A percentile compares a stretch with the other conserved stretches of the same genome.
These are phyloP conservation scores for Pontederia paniculata DNA, from an alignment of 176 grass and related monocot species.

Conservation along the genomic window DNA sequence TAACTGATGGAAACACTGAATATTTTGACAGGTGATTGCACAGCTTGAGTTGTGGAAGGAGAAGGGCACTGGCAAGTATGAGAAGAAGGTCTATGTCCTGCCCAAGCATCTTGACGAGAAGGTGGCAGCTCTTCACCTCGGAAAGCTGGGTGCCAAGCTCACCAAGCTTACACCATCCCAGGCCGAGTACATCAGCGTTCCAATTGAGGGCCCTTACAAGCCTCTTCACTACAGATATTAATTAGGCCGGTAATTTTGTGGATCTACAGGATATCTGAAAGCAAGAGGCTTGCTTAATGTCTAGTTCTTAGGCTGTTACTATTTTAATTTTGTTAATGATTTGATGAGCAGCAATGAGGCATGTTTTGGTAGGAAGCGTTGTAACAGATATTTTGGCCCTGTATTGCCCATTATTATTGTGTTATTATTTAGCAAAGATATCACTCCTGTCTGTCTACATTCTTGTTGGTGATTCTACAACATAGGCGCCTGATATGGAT, in stretches of 20 bases:
- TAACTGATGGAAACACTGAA: too few species aligned
- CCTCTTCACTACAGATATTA: conserved; percentile 72
- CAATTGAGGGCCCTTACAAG: conserved; percentile 72
- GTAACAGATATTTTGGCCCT: too few species aligned
- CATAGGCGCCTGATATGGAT: too few species aligned
- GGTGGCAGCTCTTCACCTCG: conserved; percentile 54
- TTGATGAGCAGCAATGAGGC: too few species aligned
- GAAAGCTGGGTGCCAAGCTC: conserved; percentile 85
- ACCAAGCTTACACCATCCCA: conserved; percentile 64
- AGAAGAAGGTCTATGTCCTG: conserved; percentile 97
- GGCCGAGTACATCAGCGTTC: conserved; percentile 72
- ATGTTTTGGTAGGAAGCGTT: too few species aligned
- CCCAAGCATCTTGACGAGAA: conserved; percentile 97
- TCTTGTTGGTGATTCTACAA: too few species aligned
- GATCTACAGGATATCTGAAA: not conserved
- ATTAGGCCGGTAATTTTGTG: not conserved
- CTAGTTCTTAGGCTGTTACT: too few species aligned
- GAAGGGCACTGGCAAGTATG: conserved; percentile 70
- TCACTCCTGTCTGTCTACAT: too few species aligned
- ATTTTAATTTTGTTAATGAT: too few species aligned
- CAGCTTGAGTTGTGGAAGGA: conserved; percentile 97
- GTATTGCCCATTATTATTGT: too few species aligned
- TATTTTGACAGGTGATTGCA: conserved; percentile 58
- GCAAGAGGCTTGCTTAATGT: not conserved
- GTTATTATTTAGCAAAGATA: too few species aligned